These are phyloP conservation scores for Geosiphon pyriformis DNA, from an alignment of 192 early-diverging fungal genomes.

Conservation along the genomic window DNA sequence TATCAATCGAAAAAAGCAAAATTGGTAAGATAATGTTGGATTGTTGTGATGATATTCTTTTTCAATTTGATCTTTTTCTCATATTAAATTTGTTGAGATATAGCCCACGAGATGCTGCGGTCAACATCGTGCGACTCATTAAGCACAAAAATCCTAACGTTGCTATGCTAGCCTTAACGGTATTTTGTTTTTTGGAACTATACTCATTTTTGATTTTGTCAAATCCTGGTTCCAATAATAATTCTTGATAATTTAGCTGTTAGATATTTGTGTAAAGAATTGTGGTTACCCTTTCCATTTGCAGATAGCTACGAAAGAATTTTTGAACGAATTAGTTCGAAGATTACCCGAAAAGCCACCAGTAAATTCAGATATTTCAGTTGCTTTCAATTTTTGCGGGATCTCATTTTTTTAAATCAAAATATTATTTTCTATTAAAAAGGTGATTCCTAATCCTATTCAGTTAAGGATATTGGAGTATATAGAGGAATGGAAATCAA, in stretches of 20 bases:
- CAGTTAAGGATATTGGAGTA: conserved; percentile 85
- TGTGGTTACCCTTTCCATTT: conserved; percentile 97
- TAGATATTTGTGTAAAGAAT: conserved; percentile 98
- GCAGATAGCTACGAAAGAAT: conserved; percentile 93
- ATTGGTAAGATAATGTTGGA: conserved; percentile 50
- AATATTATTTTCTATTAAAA: not conserved
- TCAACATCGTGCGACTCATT: conserved; percentile 57
- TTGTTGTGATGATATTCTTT: not conserved
- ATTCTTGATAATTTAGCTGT: conserved; percentile 60
- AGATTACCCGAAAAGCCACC: conserved; percentile 88
- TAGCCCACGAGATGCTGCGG: conserved; percentile 74
- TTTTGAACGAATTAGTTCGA: conserved; percentile 91
- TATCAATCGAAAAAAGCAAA: conserved; percentile 85
- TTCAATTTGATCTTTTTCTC: not conserved
- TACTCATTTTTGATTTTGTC: too few species aligned
- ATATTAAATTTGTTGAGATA: not conserved
- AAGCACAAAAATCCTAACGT: conserved; percentile 55
- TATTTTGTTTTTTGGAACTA: conserved; percentile 28
- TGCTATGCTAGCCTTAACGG: conserved; percentile 60
- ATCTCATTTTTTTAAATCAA: too few species aligned
- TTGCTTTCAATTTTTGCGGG: not conserved
- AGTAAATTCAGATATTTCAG: conserved; percentile 40
- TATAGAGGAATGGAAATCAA: conserved; percentile 92
- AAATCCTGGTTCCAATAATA: too few species aligned
- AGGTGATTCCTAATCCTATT: conserved; percentile 62